A percentile compares a stretch with the other conserved stretches of the same genome.
phyloP scores from a whole-genome alignment of 495 filamentous ascomycete genomes.

The Letharia columbiana region DNA sequence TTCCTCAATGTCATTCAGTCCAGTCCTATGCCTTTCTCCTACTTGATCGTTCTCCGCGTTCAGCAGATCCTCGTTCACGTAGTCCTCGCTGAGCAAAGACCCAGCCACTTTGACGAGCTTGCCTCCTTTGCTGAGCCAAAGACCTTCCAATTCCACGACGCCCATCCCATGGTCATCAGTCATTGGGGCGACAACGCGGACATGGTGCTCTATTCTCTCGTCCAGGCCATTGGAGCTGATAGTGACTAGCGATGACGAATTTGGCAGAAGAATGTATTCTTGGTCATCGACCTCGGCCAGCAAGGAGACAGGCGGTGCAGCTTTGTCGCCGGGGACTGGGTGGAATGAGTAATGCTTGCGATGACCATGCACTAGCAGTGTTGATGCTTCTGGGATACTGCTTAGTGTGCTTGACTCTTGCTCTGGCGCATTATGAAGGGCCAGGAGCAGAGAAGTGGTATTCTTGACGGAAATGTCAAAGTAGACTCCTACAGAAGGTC shows the following conservation, averaged over 20 bases:
- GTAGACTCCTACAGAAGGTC: constrained; percentile 29
- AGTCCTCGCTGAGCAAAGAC: constrained; percentile 23
- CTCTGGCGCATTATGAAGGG: constrained; percentile 29
- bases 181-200: constrained; percentile 35
- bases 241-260: constrained; percentile 27
- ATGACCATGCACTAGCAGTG: constrained; percentile 3
- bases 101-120: constrained; percentile 27
- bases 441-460: constrained; percentile 30
- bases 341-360: constrained; percentile 26
- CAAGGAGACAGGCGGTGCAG: constrained; percentile 31
- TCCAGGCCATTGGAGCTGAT: constrained; percentile 27
- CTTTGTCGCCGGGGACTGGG: constrained; percentile 24
- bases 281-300: constrained; percentile 32
- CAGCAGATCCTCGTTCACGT: constrained; percentile 24
- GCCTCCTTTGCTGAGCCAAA: constrained; percentile 34
- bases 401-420: constrained; percentile 1
- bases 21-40: constrained; percentile 24
- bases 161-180: constrained; percentile 27
- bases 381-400: neutral
- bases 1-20: constrained; percentile 20
- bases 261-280: constrained; percentile 32
- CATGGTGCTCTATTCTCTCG: constrained; percentile 24
- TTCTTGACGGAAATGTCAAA: constrained; percentile 32
- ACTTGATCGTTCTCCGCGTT: constrained; percentile 24
- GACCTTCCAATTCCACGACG: constrained; percentile 32